Evolutionary conservation across 2,329 filamentous ascomycete genomes (phyloP), one percentile per base, ranked within the genome.

Genomic region (Pseudophaeomoniella oleicola): DNA sequence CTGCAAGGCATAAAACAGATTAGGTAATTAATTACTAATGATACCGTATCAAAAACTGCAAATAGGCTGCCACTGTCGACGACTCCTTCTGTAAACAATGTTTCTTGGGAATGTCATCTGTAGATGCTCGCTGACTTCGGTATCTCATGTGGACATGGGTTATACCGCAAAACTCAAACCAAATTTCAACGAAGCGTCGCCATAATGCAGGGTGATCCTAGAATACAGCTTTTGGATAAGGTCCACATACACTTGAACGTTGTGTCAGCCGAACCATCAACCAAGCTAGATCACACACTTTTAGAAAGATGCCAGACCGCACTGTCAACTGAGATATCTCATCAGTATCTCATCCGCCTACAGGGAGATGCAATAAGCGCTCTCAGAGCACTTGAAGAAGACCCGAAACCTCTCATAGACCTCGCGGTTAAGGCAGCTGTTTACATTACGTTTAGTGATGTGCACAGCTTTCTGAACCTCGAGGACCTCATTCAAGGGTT

Each of bases 401-500:
- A 76, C 42, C 72, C 72, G 6, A 62, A 64, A 11, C 67, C 71
- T 16, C 53, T 72, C 19, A 67, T 65, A 11, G 62, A 63, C 15
- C 63, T 78, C 17, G 62, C 69, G 14, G 59, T 62, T 36, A 66
- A 64, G 41, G 57, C 71, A 4, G 55, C 67, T 6, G 52, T 53
- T 5, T 66, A 66, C 13, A 66, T 61, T 48, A 64, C 51, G 38
- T 71, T 71, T 46, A 52, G 59, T 19, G 61, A 69, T 37, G 52
- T 72, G 19, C 63, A 63, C 30, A 50, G 60, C 4, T 49, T 69
- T 30, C 53, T 67, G 10, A 62, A 64, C 27, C 54, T 63, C 2
- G 55, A 74, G 27, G 59, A 75, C 37, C 69, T 77, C 39, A 57
- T 66, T 35, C 63, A 66, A 27, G 75, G 71, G 3, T 62, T 79